phyloP scores from a whole-genome alignment of 2,329 filamentous ascomycete species.

The Periconia macrospinosa region DNA sequence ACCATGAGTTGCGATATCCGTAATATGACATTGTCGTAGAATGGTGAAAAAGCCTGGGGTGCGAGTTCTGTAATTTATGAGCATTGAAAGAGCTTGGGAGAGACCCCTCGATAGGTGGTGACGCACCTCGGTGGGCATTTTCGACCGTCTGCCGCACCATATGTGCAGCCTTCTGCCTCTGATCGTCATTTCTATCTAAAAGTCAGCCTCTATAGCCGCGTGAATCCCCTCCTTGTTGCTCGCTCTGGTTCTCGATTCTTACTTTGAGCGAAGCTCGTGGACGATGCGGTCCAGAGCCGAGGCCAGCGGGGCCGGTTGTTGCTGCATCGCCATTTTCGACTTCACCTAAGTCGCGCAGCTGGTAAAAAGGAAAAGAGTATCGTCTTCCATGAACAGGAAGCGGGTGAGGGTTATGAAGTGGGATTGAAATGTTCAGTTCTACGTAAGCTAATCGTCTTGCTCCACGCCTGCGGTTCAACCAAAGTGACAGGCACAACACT shows the following conservation, averaged over 20 bases:
- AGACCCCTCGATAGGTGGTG: slow-evolving; percentile 4
- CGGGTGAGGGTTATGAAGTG: neutral
- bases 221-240: neutral
- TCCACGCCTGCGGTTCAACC: neutral
- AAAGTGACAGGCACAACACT: neutral
- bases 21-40: slow-evolving; percentile 67
- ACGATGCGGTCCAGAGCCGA: slow-evolving; percentile 57
- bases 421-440: neutral
- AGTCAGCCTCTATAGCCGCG: slow-evolving; percentile 14
- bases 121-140: slow-evolving; percentile 49
- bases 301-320: slow-evolving; percentile 34
- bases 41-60: slow-evolving; percentile 74
- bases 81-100: slow-evolving; percentile 13
- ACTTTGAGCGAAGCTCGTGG: slow-evolving; percentile 60
- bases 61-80: slow-evolving; percentile 65
- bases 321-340: slow-evolving; percentile 37
- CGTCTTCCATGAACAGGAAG: slow-evolving; percentile 39
- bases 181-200: slow-evolving; percentile 47
- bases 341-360: slow-evolving; percentile 40
- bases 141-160: slow-evolving; percentile 48
- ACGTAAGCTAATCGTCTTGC: neutral
- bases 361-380: slow-evolving; percentile 17
- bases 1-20: slow-evolving; percentile 74
- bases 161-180: slow-evolving; percentile 47
- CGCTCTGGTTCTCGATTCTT: slow-evolving; percentile 14